phyloP scores from a whole-genome alignment of 108 stramenopile species.

The Cyclotella kingstonii region DNA sequence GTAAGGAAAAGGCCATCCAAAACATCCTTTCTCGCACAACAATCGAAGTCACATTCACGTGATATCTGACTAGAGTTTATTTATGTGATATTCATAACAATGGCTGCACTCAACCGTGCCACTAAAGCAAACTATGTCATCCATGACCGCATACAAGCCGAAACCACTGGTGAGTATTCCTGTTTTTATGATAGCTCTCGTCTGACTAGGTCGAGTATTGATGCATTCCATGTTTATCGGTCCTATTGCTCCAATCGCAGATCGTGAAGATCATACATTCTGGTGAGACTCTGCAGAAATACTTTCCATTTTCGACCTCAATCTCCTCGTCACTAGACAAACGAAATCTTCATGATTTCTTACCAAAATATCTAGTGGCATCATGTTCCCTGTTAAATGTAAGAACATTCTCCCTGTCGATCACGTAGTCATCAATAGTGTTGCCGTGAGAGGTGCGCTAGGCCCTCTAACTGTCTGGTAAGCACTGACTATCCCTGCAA shows the following conservation, averaged over 20 bases:
- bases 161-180: constrained; percentile 58
- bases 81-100: no score
- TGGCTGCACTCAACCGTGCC: constrained; percentile 79
- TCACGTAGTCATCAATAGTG: constrained; percentile 61
- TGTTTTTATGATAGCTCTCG: neutral
- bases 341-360: no score
- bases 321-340: no score
- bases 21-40: no score
- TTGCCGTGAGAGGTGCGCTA: constrained; percentile 67
- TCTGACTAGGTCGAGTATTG: neutral
- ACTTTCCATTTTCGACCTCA: neutral
- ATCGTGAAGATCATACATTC: constrained; percentile 90
- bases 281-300: constrained; percentile 46
- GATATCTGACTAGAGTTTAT: no score
- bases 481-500: neutral
- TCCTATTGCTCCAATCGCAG: constrained; percentile 28
- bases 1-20: no score
- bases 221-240: constrained; percentile 1
- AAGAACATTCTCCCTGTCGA: constrained; percentile 73
- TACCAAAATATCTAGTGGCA: constrained; percentile 56
- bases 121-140: constrained; percentile 77
- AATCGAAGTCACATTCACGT: no score
- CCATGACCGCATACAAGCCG: constrained; percentile 71
- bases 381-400: constrained; percentile 85
- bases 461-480: constrained; percentile 80